phyloP scores from a whole-genome alignment of 2,329 filamentous ascomycete species.

The Metarhizium guizhouense region DNA sequence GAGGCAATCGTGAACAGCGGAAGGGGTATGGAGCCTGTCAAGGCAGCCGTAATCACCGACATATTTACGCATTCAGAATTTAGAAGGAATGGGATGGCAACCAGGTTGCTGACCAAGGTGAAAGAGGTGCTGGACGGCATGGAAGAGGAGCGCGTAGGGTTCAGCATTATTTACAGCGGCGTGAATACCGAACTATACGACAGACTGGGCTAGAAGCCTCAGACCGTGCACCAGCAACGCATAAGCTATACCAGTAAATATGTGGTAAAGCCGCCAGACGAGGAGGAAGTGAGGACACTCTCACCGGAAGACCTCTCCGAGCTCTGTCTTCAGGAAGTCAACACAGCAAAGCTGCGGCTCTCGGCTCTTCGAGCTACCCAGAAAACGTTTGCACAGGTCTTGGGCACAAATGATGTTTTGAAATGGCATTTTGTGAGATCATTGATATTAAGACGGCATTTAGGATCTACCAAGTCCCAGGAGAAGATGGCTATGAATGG shows the following conservation, averaged over 20 bases:
- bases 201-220: conserved; percentile 24
- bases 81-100: conserved; percentile 25
- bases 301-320: background rate
- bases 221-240: conserved; percentile 22
- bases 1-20: conserved; percentile 10
- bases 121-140: conserved; percentile 22
- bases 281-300: background rate
- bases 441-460: background rate
- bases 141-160: conserved; percentile 15
- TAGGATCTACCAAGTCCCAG: background rate
- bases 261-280: background rate
- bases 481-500: background rate
- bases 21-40: conserved; percentile 14
- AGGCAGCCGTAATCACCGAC: conserved; percentile 24
- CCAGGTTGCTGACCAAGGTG: conserved; percentile 22
- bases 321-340: background rate
- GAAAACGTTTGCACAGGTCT: background rate
- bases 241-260: conserved; percentile 16
- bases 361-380: background rate
- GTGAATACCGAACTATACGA: conserved; percentile 22
- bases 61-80: conserved; percentile 26
- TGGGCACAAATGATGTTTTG: background rate
- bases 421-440: background rate
- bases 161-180: conserved; percentile 27
- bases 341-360: background rate